A percentile compares a stretch with the other conserved stretches of the same genome.
phyloP scores from a whole-genome alignment of 1,284 basidiomycete species.

The Malassezia brasiliensis region DNA sequence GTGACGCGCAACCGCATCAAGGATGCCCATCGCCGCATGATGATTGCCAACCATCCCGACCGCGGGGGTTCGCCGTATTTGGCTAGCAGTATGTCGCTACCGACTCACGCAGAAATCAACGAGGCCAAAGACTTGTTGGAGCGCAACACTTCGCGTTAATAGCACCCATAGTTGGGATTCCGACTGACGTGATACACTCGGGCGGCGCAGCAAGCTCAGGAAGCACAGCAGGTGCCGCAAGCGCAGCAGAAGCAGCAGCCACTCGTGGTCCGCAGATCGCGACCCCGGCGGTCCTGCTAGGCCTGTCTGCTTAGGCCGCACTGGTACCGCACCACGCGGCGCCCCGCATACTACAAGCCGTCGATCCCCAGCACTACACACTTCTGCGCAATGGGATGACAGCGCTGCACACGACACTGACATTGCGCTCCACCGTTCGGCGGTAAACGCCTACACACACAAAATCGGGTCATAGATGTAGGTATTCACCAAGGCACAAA shows the following conservation, averaged over 20 bases:
- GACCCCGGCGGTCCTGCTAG: too few species aligned
- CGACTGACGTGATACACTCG: too few species aligned
- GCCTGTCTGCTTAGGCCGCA: too few species aligned
- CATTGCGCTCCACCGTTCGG: background rate
- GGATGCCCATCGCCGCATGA: conserved; percentile 48
- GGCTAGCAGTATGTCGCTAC: conserved; percentile 59
- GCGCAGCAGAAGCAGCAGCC: too few species aligned
- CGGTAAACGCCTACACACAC: background rate
- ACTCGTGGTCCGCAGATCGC: too few species aligned
- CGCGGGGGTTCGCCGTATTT: conserved; percentile 89
- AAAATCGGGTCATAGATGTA: conserved; percentile 15
- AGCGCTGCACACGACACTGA: background rate
- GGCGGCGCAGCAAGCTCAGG: too few species aligned
- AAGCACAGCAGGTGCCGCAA: too few species aligned
- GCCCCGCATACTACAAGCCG: too few species aligned
- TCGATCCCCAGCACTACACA: background rate
- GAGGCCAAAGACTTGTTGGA: conserved; percentile 46
- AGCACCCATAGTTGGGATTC: background rate
- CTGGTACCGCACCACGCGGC: too few species aligned
- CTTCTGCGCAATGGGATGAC: background rate
- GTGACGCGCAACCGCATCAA: conserved; percentile 43
- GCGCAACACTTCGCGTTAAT: conserved; percentile 32
- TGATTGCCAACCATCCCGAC: conserved; percentile 74
- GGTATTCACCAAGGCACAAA: conserved; percentile 17
- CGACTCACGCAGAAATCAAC: conserved; percentile 36